A percentile compares a stretch with the other conserved stretches of the same genome.
Conservation (phyloP, 2,329 filamentous ascomycete species). For the Colletotrichum magnum region DNA sequence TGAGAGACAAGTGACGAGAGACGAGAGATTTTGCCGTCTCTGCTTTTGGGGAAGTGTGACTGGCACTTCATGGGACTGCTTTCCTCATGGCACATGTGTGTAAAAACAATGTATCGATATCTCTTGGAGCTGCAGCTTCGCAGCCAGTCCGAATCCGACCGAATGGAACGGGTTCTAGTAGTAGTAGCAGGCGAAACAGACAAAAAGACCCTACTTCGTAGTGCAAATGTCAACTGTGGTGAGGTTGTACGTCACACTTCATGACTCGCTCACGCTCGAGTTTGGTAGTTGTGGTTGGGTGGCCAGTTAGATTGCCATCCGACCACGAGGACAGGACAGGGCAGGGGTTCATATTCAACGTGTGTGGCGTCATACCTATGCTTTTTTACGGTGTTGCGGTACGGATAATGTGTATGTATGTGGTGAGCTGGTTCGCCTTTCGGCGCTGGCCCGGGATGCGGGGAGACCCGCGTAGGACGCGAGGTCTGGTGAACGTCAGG, state of each 20-base stretch:
- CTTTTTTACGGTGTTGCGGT: no score
- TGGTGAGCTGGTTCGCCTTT: no score
- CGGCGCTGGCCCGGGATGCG: no score
- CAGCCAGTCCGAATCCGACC: background rate
- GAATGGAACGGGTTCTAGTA: background rate
- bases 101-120: conserved; percentile 14
- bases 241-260: conserved; percentile 30
- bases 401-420: no score
- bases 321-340: conserved; percentile 3
- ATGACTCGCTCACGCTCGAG: conserved; percentile 30
- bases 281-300: background rate
- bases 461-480: no score
- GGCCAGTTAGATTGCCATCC: conserved; percentile 16
- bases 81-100: no score
- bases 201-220: background rate
- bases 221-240: conserved; percentile 1
- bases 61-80: no score
- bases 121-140: background rate
- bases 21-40: no score
- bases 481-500: background rate
- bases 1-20: no score
- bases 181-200: background rate
- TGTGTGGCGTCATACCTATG: background rate
- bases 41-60: no score
- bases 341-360: background rate